Evolutionary conservation across 345 rosid genomes (phyloP).

Genomic region (Dimocarpus longan): DNA sequence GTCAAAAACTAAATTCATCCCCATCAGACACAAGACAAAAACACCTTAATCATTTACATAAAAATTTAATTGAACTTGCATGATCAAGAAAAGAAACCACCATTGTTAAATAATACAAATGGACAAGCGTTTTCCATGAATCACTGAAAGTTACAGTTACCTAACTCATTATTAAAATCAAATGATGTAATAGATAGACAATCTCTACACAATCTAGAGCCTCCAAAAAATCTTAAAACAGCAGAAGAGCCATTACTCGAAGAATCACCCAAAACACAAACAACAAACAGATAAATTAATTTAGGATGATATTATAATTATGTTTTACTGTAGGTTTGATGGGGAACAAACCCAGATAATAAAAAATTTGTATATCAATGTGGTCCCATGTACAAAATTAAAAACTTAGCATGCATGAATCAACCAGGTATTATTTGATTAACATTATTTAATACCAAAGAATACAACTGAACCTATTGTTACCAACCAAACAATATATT

Average conservation of each 20-base stretch:
- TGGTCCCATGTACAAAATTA: conserved; percentile 32
- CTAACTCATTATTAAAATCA: conserved; percentile 19
- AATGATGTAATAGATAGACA: conserved; percentile 19
- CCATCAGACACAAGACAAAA: conserved; percentile 27
- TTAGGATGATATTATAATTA: conserved; percentile 11
- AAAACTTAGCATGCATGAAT: conserved; percentile 34
- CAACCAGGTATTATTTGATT: conserved; percentile 27
- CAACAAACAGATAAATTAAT: conserved; percentile 17
- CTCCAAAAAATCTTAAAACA: background rate
- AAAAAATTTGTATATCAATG: conserved; percentile 12
- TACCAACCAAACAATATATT: conserved; percentile 1
- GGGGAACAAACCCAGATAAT: conserved; percentile 28
- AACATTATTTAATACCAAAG: conserved; percentile 15
- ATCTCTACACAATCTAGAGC: conserved; percentile 11
- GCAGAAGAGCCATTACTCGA: conserved; percentile 15
- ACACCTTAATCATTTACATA: conserved; percentile 28
- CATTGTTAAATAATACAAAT: conserved; percentile 31
- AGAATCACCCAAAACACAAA: conserved; percentile 18
- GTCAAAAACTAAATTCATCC: conserved; percentile 42
- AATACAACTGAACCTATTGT: background rate
- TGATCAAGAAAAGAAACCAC: conserved; percentile 26
- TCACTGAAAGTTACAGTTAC: conserved; percentile 35
- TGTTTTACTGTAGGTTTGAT: conserved; percentile 17
- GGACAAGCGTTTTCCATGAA: conserved; percentile 46
- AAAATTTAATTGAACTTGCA: conserved; percentile 25